phyloP scores from a whole-genome alignment of 805 yeast species.

The Candida koratica region DNA sequence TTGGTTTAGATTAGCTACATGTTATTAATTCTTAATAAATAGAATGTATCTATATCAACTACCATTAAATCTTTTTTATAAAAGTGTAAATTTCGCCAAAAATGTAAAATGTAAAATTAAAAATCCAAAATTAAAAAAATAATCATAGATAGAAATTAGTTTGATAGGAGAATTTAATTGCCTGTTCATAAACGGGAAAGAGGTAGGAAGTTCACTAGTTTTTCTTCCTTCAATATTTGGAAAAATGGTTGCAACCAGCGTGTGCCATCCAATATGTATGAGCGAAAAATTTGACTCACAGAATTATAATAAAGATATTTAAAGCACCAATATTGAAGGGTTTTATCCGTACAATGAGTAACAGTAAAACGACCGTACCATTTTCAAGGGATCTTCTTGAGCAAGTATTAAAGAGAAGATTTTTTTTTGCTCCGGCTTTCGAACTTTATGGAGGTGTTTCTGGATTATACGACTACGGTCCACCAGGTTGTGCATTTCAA shows the following conservation, averaged over 20 bases:
- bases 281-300: slow-evolving; percentile 7
- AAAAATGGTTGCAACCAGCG: slow-evolving; percentile 5
- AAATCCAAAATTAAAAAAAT: no score
- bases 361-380: slow-evolving; percentile 24
- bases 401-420: slow-evolving; percentile 87
- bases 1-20: no score
- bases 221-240: no score
- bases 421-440: slow-evolving; percentile 96
- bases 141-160: no score
- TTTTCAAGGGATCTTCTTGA: slow-evolving; percentile 88
- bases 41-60: no score
- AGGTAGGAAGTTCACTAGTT: no score
- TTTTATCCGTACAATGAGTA: slow-evolving; percentile 6
- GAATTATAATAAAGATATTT: slow-evolving; percentile 5
- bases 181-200: no score
- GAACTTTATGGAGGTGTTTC: slow-evolving; percentile 98
- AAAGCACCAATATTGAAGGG: slow-evolving; percentile 5
- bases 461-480: slow-evolving; percentile 97
- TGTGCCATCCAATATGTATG: not conserved
- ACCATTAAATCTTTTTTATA: no score
- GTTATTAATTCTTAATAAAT: no score
- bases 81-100: no score
- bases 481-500: slow-evolving; percentile 98
- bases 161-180: no score
- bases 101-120: no score